These are phyloP conservation scores for Kalmanozyma brasiliensis DNA, from an alignment of 1,284 basidiomycete genomes.

Conservation along the genomic window DNA sequence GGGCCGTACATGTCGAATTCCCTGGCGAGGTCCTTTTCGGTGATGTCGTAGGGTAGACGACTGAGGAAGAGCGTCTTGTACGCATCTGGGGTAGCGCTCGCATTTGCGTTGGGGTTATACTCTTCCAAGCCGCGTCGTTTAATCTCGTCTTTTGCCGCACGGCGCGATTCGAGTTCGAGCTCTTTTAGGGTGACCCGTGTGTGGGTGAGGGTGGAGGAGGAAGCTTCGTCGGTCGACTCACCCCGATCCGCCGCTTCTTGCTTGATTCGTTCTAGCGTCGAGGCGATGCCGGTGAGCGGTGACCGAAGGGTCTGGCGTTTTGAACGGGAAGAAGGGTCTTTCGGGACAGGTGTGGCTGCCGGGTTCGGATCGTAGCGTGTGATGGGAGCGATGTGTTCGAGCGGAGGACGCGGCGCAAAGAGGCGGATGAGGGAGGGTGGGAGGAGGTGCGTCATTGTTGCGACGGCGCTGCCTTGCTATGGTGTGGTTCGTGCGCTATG, in stretches of 20 bases:
- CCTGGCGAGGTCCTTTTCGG: slow-evolving; percentile 87
- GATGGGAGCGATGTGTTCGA: slow-evolving; percentile 50
- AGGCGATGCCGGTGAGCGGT: slow-evolving; percentile 58
- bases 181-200: slow-evolving; percentile 53
- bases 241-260: slow-evolving; percentile 60
- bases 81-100: slow-evolving; percentile 94
- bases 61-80: slow-evolving; percentile 99
- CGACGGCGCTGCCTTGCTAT: too few species aligned
- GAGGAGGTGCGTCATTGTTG: slow-evolving; percentile 65
- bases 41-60: slow-evolving; percentile 84
- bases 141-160: slow-evolving; percentile 22
- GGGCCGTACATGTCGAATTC: slow-evolving; percentile 96
- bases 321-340: slow-evolving; percentile 17
- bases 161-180: slow-evolving; percentile 45
- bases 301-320: slow-evolving; percentile 27
- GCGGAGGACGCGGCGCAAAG: slow-evolving; percentile 60
- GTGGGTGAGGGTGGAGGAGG: slow-evolving; percentile 26
- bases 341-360: slow-evolving; percentile 27
- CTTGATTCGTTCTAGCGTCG: slow-evolving; percentile 56
- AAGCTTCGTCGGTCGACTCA: slow-evolving; percentile 53
- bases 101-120: slow-evolving; percentile 87
- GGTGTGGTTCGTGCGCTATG: too few species aligned
- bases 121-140: slow-evolving; percentile 23
- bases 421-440: slow-evolving; percentile 64
- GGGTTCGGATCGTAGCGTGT: slow-evolving; percentile 49